Evolutionary conservation across 257 asterid genomes (phyloP), one percentile per base, ranked within the genome.

Genomic region (Leptodermis oblonga): DNA sequence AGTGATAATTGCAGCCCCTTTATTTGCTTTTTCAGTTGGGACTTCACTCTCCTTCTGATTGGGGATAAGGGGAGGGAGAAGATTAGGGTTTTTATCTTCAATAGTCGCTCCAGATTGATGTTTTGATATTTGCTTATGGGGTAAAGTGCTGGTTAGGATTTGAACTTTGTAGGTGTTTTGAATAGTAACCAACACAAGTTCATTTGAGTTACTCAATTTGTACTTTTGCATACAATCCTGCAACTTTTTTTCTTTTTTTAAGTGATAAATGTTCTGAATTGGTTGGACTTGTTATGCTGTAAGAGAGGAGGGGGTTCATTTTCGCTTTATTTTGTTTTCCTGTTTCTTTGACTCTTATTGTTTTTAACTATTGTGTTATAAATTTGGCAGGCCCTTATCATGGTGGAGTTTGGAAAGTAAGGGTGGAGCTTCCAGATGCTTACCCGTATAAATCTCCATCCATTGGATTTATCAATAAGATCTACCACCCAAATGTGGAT

Each of bases 371-470:
- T 20, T 66, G 10, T 54, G 65, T 13, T 54, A n/a, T n/a, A 28
- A 70, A 73, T 72, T 48, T 73, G 69, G 53, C 84, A 94, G 99
- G 98, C 77, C 96, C 89, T 12, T 94, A 94, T 84, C 90, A 84
- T 26, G 99, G 98, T 4, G 99, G 97, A 41, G 90, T 88, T n/a
- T 94, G 99, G 99, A 94, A 92, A 78, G 51, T 94, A 76, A 89
- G 92, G 77, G 99, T 94, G 80, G 97, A 92, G 85, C 97, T 94
- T 71, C 97, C 99, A 1, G 99, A 89, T 81, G 95, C 97, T 70
- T 94, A 94, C 74, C 99, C 99, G 0, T 94, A 91, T 80, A 94
- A 89, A 81, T 92, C 99, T 78, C 99, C 99, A 48, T 91, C 99
- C 10, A 89, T 94, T 74, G 97, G 99, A 55, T 94, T 91, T 70